Percentiles rank a stretch among this genome's conserved stretches.
Evolutionary conservation across 129 eudicot genomes (phyloP).

Genomic region (Tagetes patula): DNA sequence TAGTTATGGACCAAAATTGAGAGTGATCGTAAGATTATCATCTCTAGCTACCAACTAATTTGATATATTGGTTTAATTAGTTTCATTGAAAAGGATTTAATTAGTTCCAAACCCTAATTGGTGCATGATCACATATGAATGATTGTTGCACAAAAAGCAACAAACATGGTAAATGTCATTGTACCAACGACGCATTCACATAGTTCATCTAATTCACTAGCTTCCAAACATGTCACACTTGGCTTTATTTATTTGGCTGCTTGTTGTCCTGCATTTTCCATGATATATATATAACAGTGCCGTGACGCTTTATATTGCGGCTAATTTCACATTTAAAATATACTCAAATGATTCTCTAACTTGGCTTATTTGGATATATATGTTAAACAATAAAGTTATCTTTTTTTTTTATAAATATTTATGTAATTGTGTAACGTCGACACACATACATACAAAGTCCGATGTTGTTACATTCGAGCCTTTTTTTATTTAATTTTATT

Average conservation of each 20-base stretch:
- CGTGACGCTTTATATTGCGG: conserved; percentile 37
- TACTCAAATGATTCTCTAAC: conserved; percentile 24
- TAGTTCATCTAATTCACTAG: conserved; percentile 25
- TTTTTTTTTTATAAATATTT: neutral
- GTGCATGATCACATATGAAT: neutral
- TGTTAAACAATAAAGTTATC: neutral
- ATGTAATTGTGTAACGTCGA: neutral
- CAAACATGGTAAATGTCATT: conserved; percentile 30
- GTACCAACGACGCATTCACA: conserved; percentile 23
- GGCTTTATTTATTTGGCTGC: conserved; percentile 18
- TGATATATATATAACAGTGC: conserved; percentile 21
- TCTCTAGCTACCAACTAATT: no score
- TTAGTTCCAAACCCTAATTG: neutral
- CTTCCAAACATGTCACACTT: conserved; percentile 28
- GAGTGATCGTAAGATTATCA: no score
- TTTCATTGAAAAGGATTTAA: neutral
- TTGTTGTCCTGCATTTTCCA: conserved; percentile 32
- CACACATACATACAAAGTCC: no score
- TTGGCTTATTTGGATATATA: conserved; percentile 28
- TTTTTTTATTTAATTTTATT: no score
- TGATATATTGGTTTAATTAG: neutral
- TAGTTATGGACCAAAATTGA: no score
- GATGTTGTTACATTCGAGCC: no score
- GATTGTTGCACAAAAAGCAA: conserved; percentile 19
- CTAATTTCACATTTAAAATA: conserved; percentile 6